Percentiles rank a stretch among this genome's conserved stretches.
phyloP scores from a whole-genome alignment of 129 eudicot species.

The Pittosporum tobira region DNA sequence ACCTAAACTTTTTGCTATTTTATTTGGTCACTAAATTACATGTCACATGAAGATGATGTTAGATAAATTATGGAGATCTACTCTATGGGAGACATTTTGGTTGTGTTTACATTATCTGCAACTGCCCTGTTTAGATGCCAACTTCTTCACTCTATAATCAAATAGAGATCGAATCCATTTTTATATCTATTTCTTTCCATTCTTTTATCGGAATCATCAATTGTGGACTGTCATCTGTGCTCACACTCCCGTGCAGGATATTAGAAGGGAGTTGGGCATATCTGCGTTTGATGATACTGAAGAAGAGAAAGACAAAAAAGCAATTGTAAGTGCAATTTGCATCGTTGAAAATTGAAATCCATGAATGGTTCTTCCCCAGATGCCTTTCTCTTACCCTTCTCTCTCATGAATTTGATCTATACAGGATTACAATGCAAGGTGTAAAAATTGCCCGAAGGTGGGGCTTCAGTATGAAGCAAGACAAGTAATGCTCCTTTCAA shows the following conservation, averaged over 20 bases:
- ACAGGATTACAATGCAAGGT: slow-evolving; percentile 45
- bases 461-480: slow-evolving; percentile 42
- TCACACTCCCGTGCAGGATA: slow-evolving; percentile 22
- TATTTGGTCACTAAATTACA: background rate
- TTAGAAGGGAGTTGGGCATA: slow-evolving; percentile 40
- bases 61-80: background rate
- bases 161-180: background rate
- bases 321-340: slow-evolving; percentile 25
- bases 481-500: slow-evolving; percentile 20
- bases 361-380: background rate
- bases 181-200: background rate
- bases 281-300: slow-evolving; percentile 34
- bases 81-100: background rate
- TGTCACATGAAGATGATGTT: background rate
- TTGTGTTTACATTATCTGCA: background rate
- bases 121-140: background rate
- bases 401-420: slow-evolving; percentile 5
- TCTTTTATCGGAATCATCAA: background rate
- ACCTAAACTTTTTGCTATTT: background rate
- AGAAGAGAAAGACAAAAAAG: slow-evolving; percentile 29
- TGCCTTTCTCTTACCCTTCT: background rate
- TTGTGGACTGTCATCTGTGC: background rate
- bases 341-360: slow-evolving; percentile 5
- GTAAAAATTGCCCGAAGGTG: slow-evolving; percentile 37
- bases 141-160: background rate